Evolutionary conservation across 2,329 filamentous ascomycete genomes (phyloP).

Genomic region (Hortaea sp.): DNA sequence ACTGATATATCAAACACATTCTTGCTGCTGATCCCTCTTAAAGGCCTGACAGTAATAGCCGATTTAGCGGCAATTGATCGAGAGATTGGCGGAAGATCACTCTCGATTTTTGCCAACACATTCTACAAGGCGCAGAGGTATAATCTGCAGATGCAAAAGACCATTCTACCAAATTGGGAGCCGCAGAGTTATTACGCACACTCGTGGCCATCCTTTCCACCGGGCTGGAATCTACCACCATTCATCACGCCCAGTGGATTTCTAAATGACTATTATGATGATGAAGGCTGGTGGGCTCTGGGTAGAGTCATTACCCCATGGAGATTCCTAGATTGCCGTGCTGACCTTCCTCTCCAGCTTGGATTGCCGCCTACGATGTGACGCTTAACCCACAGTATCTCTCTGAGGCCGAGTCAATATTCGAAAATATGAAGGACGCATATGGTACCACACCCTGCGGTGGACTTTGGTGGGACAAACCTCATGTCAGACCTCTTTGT

Average conservation of each 20-base stretch:
- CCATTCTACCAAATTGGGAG: slow-evolving; percentile 2
- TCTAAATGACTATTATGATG: slow-evolving; percentile 32
- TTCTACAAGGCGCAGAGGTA: slow-evolving; percentile 17
- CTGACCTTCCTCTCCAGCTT: slow-evolving; percentile 29
- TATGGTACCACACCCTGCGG: slow-evolving; percentile 36
- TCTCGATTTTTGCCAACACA: slow-evolving; percentile 14
- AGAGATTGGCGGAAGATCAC: slow-evolving; percentile 6
- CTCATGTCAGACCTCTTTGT: background rate
- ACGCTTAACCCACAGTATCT: slow-evolving; percentile 38
- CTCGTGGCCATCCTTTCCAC: slow-evolving; percentile 7
- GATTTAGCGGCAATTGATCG: slow-evolving; percentile 19
- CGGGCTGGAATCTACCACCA: background rate
- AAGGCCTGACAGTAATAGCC: slow-evolving; percentile 20
- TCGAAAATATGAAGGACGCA: slow-evolving; percentile 34
- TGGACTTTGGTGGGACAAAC: slow-evolving; percentile 41
- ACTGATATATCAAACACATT: background rate
- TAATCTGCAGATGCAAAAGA: slow-evolving; percentile 15
- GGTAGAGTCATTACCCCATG: background rate
- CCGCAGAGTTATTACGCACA: slow-evolving; percentile 9
- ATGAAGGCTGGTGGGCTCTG: slow-evolving; percentile 43
- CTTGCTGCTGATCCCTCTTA: background rate
- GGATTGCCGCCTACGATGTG: slow-evolving; percentile 46
- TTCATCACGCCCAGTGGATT: slow-evolving; percentile 4
- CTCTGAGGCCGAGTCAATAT: slow-evolving; percentile 39
- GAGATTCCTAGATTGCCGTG: background rate